A percentile compares a stretch with the other conserved stretches of the same genome.
Conservation (phyloP, 352 stramenopile genomes). For the Phytopythium mirpurense region DNA sequence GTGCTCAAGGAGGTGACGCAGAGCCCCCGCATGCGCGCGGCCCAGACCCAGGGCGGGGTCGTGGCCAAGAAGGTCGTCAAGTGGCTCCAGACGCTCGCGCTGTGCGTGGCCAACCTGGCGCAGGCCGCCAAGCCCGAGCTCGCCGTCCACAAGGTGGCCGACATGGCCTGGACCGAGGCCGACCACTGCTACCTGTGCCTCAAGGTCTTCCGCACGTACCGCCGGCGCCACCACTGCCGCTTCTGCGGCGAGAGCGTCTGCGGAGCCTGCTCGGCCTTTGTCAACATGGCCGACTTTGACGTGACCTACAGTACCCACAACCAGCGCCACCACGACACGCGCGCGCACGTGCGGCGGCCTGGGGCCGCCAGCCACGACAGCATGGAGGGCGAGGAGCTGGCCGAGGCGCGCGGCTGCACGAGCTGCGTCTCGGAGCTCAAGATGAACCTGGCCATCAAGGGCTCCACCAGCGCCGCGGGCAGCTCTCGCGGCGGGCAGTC, state of each 20-base stretch:
- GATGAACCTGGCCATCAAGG: conserved; percentile 24
- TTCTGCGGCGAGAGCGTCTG: conserved; percentile 67
- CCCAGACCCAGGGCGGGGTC: conserved; percentile 15
- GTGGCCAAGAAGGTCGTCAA: conserved; percentile 46
- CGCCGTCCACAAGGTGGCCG: conserved; percentile 17
- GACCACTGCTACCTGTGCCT: conserved; percentile 53
- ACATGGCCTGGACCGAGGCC: conserved; percentile 42
- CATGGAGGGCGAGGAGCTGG: conserved; percentile 18
- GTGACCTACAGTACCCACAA: conserved; percentile 12
- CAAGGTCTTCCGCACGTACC: conserved; percentile 54
- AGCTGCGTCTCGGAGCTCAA: conserved; percentile 24
- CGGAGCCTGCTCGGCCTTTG: conserved; percentile 52
- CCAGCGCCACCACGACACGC: no score
- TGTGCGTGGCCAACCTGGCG: conserved; percentile 32
- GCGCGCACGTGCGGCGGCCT: neutral
- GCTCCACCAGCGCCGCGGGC: conserved; percentile 4
- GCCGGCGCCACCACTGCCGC: conserved; percentile 58
- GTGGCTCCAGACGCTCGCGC: conserved; percentile 43
- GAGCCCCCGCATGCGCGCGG: conserved; percentile 26
- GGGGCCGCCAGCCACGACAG: conserved; percentile 9
- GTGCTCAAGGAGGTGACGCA: conserved; percentile 33
- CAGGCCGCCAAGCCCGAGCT: conserved; percentile 20
- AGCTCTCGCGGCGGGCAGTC: conserved; percentile 4
- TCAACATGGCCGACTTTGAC: conserved; percentile 31
- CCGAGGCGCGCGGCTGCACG: conserved; percentile 33